Conservation (phyloP, 257 asterid genomes). For the Nicotiana otophora region DNA sequence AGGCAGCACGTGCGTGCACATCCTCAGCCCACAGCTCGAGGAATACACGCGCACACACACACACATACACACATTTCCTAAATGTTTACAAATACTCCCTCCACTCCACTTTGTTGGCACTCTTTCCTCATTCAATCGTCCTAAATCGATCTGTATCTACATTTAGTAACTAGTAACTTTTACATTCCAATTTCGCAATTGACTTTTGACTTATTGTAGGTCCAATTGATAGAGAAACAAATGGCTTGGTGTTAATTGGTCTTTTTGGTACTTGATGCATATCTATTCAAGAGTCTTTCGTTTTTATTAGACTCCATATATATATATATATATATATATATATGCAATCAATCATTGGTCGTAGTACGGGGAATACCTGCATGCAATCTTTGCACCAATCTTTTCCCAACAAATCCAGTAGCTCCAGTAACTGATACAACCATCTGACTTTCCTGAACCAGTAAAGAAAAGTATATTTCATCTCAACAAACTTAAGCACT, state of each 20-base stretch:
- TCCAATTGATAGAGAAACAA: background rate
- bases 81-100: background rate
- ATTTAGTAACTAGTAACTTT: background rate
- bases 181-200: background rate
- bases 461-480: background rate
- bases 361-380: constrained; percentile 22
- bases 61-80: background rate
- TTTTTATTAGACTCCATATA: background rate
- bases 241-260: background rate
- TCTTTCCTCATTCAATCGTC: background rate
- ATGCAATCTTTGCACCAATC: constrained; percentile 82
- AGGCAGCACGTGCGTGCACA: background rate
- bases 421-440: constrained; percentile 86
- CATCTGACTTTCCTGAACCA: constrained; percentile 62
- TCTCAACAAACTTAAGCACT: background rate
- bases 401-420: constrained; percentile 89
- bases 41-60: no score
- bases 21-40: background rate
- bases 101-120: background rate
- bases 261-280: no score
- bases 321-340: no score
- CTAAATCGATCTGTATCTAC: background rate
- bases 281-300: background rate
- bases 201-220: background rate
- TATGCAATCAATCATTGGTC: background rate